These are phyloP conservation scores for Panaeolus cyanescens DNA, from an alignment of 768 basidiomycete genomes.

Conservation along the genomic window DNA sequence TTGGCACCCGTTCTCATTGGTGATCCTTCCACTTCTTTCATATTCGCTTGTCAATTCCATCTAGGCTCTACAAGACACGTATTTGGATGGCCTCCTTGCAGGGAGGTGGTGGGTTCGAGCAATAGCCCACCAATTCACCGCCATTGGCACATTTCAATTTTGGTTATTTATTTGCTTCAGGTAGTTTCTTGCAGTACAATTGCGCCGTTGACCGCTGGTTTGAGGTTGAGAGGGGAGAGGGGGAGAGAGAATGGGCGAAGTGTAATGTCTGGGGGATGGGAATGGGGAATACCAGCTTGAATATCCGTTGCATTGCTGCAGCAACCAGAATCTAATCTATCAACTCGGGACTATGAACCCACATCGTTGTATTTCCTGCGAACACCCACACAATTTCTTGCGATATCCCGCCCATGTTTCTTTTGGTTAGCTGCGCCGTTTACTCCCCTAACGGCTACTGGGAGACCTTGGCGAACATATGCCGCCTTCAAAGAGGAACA, in stretches of 20 bases:
- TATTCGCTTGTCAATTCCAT: not conserved
- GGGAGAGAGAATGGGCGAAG: not conserved
- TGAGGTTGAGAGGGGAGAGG: not conserved
- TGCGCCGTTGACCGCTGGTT: not conserved
- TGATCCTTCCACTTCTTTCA: not conserved
- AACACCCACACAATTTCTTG: conserved; percentile 1
- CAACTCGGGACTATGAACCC: conserved; percentile 2
- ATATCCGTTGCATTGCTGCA: conserved; percentile 1
- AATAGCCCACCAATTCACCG: conserved; percentile 16
- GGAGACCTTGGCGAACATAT: too few species aligned
- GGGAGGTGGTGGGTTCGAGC: conserved; percentile 44
- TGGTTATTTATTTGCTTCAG: conserved; percentile 1
- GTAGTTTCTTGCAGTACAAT: not conserved
- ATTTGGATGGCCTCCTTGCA: conserved; percentile 94
- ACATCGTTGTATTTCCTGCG: not conserved
- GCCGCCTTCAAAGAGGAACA: too few species aligned
- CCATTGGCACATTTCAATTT: not conserved
- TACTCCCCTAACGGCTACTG: too few species aligned
- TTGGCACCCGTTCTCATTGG: conserved; percentile 17
- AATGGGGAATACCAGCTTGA: not conserved
- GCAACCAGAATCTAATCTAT: not conserved
- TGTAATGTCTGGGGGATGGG: not conserved
- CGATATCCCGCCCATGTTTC: not conserved
- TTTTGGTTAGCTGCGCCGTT: not conserved
- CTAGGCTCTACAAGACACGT: conserved; percentile 86